A percentile compares a stretch with the other conserved stretches of the same genome.
Evolutionary conservation across 1,284 basidiomycete species (phyloP).

Genomic region (Pseudozyma sp.): DNA sequence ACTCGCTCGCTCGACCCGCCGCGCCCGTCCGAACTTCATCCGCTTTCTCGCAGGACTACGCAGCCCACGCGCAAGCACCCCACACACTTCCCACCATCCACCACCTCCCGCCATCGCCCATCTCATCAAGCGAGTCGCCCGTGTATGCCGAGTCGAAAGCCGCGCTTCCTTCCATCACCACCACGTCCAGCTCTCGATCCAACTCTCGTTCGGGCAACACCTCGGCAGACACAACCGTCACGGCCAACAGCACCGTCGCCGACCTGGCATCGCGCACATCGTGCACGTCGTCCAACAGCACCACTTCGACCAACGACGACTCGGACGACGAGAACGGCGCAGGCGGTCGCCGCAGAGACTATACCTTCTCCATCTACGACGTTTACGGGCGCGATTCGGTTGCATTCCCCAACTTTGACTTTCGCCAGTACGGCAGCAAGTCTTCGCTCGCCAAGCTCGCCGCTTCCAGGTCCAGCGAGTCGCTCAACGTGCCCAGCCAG

Average conservation of each 20-base stretch:
- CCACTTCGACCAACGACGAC: conserved; percentile 54
- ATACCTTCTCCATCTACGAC: conserved; percentile 65
- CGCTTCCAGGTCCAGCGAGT: conserved; percentile 40
- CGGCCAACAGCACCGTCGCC: conserved; percentile 16
- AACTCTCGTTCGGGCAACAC: conserved; percentile 21
- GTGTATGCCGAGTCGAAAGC: conserved; percentile 16
- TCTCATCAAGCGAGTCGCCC: conserved; percentile 58
- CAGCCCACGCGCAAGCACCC: conserved; percentile 8
- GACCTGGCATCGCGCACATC: conserved; percentile 32
- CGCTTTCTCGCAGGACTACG: conserved; percentile 22
- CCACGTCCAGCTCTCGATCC: conserved; percentile 27
- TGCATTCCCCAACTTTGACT: conserved; percentile 64
- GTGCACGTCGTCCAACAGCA: conserved; percentile 45
- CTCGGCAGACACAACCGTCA: conserved; percentile 7
- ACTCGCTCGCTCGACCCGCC: conserved; percentile 23
- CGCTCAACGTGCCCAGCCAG: conserved; percentile 32
- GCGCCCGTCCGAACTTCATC: conserved; percentile 38
- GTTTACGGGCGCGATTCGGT: conserved; percentile 65
- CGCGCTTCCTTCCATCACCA: conserved; percentile 29
- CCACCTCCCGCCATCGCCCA: conserved; percentile 58
- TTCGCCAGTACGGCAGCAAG: conserved; percentile 47
- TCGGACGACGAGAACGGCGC: conserved; percentile 52
- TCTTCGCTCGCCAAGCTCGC: conserved; percentile 40
- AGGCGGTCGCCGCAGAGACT: conserved; percentile 48
- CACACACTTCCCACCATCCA: conserved; percentile 30